phyloP scores from a whole-genome alignment of 768 basidiomycete genomes.

The Favolaschia claudopus region DNA sequence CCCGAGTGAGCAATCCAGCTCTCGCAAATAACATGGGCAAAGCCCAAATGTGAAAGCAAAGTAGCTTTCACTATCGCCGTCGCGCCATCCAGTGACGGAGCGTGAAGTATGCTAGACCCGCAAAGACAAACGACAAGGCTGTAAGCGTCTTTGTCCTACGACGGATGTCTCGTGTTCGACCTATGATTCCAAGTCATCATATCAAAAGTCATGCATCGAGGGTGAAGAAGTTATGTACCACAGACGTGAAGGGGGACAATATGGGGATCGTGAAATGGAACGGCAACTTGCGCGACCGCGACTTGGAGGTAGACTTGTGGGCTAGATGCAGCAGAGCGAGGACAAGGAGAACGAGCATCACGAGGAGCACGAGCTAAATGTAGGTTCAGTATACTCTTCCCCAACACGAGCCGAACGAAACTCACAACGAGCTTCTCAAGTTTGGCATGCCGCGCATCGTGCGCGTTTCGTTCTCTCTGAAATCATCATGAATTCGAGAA shows the following conservation, averaged over 20 bases:
- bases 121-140: constrained; percentile 47
- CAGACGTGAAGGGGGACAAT: constrained; percentile 79
- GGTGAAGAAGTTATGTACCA: constrained; percentile 54
- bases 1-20: too few species aligned
- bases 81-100: constrained; percentile 51
- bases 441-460: constrained; percentile 55
- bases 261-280: constrained; percentile 82
- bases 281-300: constrained; percentile 38
- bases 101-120: constrained; percentile 49
- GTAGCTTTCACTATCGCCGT: neutral
- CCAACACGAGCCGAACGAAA: neutral
- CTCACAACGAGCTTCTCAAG: constrained; percentile 64
- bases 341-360: constrained; percentile 44
- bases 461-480: constrained; percentile 55
- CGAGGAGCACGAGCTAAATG: constrained; percentile 42
- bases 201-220: neutral
- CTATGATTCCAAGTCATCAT: constrained; percentile 41
- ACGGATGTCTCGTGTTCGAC: constrained; percentile 79
- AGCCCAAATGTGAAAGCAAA: too few species aligned
- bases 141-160: constrained; percentile 55
- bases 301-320: constrained; percentile 37
- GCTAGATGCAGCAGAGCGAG: constrained; percentile 44
- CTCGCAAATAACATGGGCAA: too few species aligned
- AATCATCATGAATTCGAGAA: neutral
- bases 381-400: neutral